A percentile compares a stretch with the other conserved stretches of the same genome.
Evolutionary conservation across 495 filamentous ascomycete genomes (phyloP).

Genomic region (Margaritispora aquatica): DNA sequence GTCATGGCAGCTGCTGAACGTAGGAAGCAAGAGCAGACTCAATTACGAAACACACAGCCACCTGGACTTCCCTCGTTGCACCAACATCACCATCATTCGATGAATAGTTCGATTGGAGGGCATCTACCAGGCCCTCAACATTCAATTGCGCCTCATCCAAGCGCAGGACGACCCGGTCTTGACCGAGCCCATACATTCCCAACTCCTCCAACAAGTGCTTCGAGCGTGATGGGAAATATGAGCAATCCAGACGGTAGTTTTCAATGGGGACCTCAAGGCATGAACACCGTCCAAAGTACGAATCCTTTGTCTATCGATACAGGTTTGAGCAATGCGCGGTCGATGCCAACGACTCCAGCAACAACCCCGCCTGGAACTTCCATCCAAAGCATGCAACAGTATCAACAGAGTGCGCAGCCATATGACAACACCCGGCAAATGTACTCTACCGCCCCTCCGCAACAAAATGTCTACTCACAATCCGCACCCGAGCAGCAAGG

Average conservation of each 20-base stretch:
- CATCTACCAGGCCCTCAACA: constrained; percentile 61
- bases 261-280: constrained; percentile 63
- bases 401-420: constrained; percentile 55
- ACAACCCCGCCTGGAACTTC: constrained; percentile 82
- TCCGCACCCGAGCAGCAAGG: constrained; percentile 55
- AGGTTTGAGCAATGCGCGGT: constrained; percentile 70
- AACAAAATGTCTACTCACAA: constrained; percentile 65
- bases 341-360: constrained; percentile 89
- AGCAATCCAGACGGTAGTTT: constrained; percentile 60
- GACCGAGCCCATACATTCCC: constrained; percentile 88
- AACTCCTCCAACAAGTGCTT: constrained; percentile 88
- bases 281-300: constrained; percentile 57
- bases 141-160: constrained; percentile 65
- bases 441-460: constrained; percentile 68
- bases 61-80: constrained; percentile 66
- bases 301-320: constrained; percentile 85
- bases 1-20: constrained; percentile 84
- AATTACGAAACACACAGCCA: constrained; percentile 37
- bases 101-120: constrained; percentile 59
- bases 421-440: constrained; percentile 77
- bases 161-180: constrained; percentile 61
- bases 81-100: constrained; percentile 69
- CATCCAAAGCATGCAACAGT: constrained; percentile 68
- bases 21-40: constrained; percentile 55
- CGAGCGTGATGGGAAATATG: constrained; percentile 76